Percentiles rank a stretch among this genome's conserved stretches.
phyloP scores from a whole-genome alignment of 768 basidiomycete genomes.

The Xerocomellus chrysenteron region DNA sequence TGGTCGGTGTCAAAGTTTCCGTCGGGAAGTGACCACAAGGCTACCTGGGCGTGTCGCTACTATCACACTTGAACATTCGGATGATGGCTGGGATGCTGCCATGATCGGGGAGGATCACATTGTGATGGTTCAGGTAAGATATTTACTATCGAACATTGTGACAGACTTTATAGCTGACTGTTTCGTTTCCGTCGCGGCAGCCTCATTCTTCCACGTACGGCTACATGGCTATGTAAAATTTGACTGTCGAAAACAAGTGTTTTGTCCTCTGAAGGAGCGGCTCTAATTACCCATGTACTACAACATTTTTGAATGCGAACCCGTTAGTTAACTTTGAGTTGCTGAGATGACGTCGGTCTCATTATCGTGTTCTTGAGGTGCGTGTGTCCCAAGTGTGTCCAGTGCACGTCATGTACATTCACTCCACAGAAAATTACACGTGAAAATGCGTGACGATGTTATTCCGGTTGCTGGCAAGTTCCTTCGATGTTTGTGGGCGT shows the following conservation, averaged over 20 bases:
- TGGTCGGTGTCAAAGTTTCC: slow-evolving; percentile 18
- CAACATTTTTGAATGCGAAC: too few relatives aligned
- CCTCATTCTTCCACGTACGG: slow-evolving; percentile 14
- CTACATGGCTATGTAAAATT: slow-evolving; percentile 30
- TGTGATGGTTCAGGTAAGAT: slow-evolving; percentile 33
- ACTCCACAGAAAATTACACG: too few relatives aligned
- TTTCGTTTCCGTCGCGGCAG: slow-evolving; percentile 7
- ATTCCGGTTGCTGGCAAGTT: too few relatives aligned
- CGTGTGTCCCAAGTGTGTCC: too few relatives aligned
- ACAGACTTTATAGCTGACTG: background rate
- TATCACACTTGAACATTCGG: slow-evolving; percentile 11
- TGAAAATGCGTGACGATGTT: too few relatives aligned
- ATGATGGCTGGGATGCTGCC: slow-evolving; percentile 28
- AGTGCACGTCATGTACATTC: too few relatives aligned
- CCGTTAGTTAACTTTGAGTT: too few relatives aligned
- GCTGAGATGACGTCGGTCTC: too few relatives aligned
- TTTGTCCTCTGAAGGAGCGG: background rate
- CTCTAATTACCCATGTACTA: background rate
- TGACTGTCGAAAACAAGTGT: background rate
- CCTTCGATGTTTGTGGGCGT: too few relatives aligned
- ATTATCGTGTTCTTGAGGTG: too few relatives aligned
- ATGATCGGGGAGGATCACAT: slow-evolving; percentile 40
- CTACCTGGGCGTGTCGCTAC: slow-evolving; percentile 29
- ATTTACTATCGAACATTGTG: background rate
- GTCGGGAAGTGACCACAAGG: slow-evolving; percentile 22